phyloP scores from a whole-genome alignment of 495 filamentous ascomycete species.

The Ascodesmis nigricans region DNA sequence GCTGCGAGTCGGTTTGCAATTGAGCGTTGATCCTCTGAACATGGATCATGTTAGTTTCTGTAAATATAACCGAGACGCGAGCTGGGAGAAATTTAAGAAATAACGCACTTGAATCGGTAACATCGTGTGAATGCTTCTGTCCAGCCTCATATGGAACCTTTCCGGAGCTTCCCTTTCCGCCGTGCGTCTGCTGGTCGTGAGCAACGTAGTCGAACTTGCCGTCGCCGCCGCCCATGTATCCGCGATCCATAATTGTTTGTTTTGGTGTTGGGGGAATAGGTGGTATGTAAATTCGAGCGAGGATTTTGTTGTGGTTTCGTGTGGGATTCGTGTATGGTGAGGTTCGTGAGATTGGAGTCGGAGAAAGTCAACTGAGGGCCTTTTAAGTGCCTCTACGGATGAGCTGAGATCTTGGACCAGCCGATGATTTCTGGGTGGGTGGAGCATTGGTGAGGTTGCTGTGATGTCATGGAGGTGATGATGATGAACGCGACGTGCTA shows the following conservation, averaged over 20 bases:
- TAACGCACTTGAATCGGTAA: constrained; percentile 10
- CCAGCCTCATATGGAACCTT: constrained; percentile 8
- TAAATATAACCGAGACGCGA: neutral
- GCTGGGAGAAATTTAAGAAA: neutral
- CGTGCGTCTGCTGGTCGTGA: constrained; percentile 7
- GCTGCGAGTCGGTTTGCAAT: constrained; percentile 12
- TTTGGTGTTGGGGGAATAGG: constrained; percentile 5
- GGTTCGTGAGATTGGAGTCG: neutral
- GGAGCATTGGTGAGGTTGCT: constrained; percentile 11
- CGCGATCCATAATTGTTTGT: neutral
- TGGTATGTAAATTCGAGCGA: neutral
- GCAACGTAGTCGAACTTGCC: constrained; percentile 9
- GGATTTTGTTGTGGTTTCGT: neutral
- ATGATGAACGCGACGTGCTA: no score
- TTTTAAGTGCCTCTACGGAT: neutral
- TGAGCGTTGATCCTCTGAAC: constrained; percentile 11
- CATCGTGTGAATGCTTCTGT: constrained; percentile 8
- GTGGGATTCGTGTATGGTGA: neutral
- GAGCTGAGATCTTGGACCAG: neutral
- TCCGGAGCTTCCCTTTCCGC: constrained; percentile 1
- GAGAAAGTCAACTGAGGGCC: neutral
- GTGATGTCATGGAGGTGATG: constrained; percentile 6
- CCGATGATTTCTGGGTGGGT: neutral
- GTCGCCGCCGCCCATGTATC: constrained; percentile 4
- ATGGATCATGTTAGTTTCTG: neutral